Evolutionary conservation across 306 rosid species (phyloP).

Genomic region (Lotus japonicus): DNA sequence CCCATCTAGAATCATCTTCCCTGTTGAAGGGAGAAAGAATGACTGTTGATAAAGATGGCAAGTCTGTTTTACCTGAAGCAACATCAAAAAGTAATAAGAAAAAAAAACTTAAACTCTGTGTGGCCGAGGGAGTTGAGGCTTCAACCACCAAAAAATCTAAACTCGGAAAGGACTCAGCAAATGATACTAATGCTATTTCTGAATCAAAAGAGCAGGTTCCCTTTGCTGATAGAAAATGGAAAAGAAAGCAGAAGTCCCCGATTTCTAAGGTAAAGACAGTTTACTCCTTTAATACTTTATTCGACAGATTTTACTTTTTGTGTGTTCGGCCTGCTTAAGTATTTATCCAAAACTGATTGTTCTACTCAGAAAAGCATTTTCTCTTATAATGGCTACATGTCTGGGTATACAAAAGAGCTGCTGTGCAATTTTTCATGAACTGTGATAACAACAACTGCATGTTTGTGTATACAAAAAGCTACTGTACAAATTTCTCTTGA

Average conservation of each 20-base stretch:
- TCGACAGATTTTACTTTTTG: background rate
- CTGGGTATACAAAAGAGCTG: background rate
- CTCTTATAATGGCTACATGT: background rate
- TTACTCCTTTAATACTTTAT: background rate
- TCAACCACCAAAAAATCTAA: constrained; percentile 48
- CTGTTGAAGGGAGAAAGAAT: constrained; percentile 60
- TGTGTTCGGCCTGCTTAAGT: background rate
- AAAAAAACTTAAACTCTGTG: constrained; percentile 40
- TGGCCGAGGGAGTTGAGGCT: constrained; percentile 41
- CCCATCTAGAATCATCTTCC: constrained; percentile 53
- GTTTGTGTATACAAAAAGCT: background rate
- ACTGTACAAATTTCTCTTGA: background rate
- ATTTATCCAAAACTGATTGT: background rate
- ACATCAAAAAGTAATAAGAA: constrained; percentile 53
- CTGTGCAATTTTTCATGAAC: background rate
- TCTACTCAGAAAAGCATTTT: background rate
- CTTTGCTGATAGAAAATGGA: constrained; percentile 33
- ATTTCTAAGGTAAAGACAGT: constrained; percentile 38
- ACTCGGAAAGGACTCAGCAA: constrained; percentile 43
- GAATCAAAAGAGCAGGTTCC: constrained; percentile 46
- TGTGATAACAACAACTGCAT: background rate
- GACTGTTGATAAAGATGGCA: constrained; percentile 43
- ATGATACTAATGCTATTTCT: constrained; percentile 28
- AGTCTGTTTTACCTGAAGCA: constrained; percentile 49
- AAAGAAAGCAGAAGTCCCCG: constrained; percentile 53